Evolutionary conservation across 805 yeast species (phyloP), one percentile per base, ranked within the genome.

Genomic region (Nakazawaea anatomiae): DNA sequence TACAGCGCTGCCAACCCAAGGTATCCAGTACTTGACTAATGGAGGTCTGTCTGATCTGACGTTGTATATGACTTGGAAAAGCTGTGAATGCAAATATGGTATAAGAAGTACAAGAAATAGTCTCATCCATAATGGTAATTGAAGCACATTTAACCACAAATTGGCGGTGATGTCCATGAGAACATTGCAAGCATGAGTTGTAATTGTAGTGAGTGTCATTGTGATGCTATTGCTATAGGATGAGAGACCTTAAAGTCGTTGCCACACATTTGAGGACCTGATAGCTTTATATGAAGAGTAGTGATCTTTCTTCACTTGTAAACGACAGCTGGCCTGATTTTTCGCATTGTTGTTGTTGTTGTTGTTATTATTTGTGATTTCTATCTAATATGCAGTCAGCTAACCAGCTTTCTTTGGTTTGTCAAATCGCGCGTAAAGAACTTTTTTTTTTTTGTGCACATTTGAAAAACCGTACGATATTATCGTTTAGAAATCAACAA

Each of bases 1-100:
- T 40, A 87, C 79, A 36, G 98, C 96, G 38, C 94, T 85, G 44
- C 99, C 99, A 45, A 92, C 74, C 96, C 97, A 90, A 30, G 99
- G 99, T 54, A 94, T 74, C 86, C 90, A 85, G 72, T 94, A 84
- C 62, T 87, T 89, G 4, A 89, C 97, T 57, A 92, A 64, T 3
- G 99, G 99, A 10, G 82, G 96, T 52, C 96, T 76, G 68, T 89
- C 96, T 51, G 73, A 82, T 69, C 92, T 77, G 47, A 86, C 66
- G 18, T 87, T 80, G 66, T 84, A 84, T 9, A 79, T 60, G 4
- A 84, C 67, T 66, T 87, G 94, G 84, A 85, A 85, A 30, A 75
- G 58, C 36, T 85, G 62, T 57, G 81, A 79, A 69, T 83, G 85
- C 32, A 84, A 56, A 61, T 87, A 83, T 12, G 94, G 94, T 14